Conservation (phyloP, 2,329 filamentous ascomycete species). For the Botrytis cinerea region DNA sequence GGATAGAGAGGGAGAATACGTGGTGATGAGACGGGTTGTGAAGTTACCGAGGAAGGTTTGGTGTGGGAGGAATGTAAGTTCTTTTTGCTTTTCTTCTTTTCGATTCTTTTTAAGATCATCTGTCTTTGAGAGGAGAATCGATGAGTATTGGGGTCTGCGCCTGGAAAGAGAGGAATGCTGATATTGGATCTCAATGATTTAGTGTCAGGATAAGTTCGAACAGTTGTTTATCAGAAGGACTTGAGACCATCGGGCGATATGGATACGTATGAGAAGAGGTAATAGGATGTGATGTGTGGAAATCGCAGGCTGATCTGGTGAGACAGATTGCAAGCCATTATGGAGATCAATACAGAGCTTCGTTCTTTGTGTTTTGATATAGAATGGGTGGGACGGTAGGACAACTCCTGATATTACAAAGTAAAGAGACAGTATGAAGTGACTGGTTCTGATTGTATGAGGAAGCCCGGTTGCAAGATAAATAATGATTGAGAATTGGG, state of each 20-base stretch:
- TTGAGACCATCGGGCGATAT: neutral
- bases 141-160: no score
- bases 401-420: neutral
- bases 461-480: neutral
- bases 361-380: neutral
- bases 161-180: neutral
- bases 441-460: neutral
- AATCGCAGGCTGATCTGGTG: no score
- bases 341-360: neutral
- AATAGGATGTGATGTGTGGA: neutral
- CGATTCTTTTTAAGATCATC: neutral
- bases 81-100: neutral
- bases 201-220: conserved; percentile 19
- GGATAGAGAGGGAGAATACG: neutral
- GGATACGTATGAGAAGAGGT: neutral
- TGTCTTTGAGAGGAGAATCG: neutral
- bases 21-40: conserved; percentile 21
- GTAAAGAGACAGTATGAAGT: neutral
- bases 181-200: neutral
- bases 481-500: neutral
- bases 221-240: conserved; percentile 22
- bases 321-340: neutral
- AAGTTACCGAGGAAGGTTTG: conserved; percentile 22
- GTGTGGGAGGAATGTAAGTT: conserved; percentile 24
- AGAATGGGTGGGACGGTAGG: neutral